Evolutionary conservation across 192 early-diverging fungal species (phyloP), one percentile per base, ranked within the genome.

Genomic region (Pecoramyces ruminantium): DNA sequence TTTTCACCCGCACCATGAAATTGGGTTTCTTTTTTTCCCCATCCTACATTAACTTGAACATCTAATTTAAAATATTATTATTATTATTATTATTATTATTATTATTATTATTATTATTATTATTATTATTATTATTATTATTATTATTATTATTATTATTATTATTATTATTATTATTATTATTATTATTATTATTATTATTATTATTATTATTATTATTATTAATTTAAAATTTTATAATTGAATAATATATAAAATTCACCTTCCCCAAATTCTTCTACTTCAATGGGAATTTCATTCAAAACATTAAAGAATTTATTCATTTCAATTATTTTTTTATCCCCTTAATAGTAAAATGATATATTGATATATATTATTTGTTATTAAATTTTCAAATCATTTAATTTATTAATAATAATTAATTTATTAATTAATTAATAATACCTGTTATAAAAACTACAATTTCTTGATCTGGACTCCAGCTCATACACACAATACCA

Each of bases 1-100:
- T 97, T 95, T 79, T 94, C 95, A 78, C 87, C 93, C 27, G 92
- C 90, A 78, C 97, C 97, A 83, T 97, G 96, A 84, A 98, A 99
- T 83, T 99, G 97, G 16, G 97, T 99, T 84, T 97, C 96, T 79
- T 94, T 95, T 67, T 89, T 92, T 82, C 97, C 97, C 97, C 97
- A 99, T 51, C 97, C 97, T n/a, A 99, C 89, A 28, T 87, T 90
- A 16, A 96, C 92, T 17, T 87, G 90, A 29, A 86, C 85, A 80
- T 89, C 92, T 92, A 82, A 25, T 25, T 27, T n/a, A n/a, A n/a
- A n/a, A n/a, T n/a, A n/a, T n/a, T n/a, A n/a, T n/a, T n/a, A n/a
- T n/a, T n/a, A n/a, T n/a, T n/a, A n/a, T n/a, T n/a, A n/a, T n/a
- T n/a, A n/a, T n/a, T n/a, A n/a, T n/a, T n/a, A n/a, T n/a, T n/a